Evolutionary conservation across 495 filamentous ascomycete species (phyloP).

Genomic region (Penicillium paxilli): DNA sequence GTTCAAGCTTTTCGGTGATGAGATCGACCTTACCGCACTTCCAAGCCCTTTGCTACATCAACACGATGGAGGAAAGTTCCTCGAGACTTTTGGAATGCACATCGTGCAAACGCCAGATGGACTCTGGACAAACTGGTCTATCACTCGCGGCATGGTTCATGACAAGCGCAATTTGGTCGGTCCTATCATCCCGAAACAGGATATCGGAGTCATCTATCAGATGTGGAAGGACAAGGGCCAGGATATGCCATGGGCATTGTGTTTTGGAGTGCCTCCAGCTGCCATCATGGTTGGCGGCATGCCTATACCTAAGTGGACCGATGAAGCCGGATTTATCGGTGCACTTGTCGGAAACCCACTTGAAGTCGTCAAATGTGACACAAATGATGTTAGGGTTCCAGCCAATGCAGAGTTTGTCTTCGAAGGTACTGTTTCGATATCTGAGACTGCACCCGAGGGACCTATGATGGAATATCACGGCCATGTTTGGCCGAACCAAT

Average conservation of each 20-base stretch:
- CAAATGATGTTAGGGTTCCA: constrained; percentile 36
- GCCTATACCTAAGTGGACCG: constrained; percentile 36
- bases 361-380: constrained; percentile 41
- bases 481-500: constrained; percentile 30
- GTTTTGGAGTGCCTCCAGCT: constrained; percentile 40
- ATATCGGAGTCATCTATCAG: constrained; percentile 35
- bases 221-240: constrained; percentile 36
- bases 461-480: constrained; percentile 40
- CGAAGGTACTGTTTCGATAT: constrained; percentile 35
- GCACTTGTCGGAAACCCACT: constrained; percentile 31
- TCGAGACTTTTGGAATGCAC: constrained; percentile 41
- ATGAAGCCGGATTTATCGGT: constrained; percentile 36
- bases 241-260: constrained; percentile 37
- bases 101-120: constrained; percentile 36
- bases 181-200: constrained; percentile 30
- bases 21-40: constrained; percentile 34
- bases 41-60: constrained; percentile 35
- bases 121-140: constrained; percentile 43
- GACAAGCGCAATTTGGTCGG: constrained; percentile 31
- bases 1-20: constrained; percentile 24
- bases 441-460: constrained; percentile 33
- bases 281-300: constrained; percentile 39
- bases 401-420: constrained; percentile 40
- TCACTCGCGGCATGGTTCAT: constrained; percentile 38
- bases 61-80: constrained; percentile 38